Conservation (phyloP, 2,329 filamentous ascomycete genomes). For the Ambrosiella cleistominuta region DNA sequence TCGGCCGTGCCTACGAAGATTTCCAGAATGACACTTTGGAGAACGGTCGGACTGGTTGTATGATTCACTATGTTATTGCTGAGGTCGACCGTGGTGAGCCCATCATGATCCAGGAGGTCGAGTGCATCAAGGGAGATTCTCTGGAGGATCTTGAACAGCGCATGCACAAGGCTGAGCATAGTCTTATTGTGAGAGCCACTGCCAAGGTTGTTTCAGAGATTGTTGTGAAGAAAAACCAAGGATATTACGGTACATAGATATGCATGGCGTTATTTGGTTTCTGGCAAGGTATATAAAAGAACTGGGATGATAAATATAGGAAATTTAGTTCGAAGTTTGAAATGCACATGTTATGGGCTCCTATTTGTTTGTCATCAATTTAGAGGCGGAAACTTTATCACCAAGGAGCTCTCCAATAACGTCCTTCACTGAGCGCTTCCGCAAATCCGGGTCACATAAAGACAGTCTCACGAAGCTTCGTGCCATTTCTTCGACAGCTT, state of each 20-base stretch:
- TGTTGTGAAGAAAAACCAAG: constrained; percentile 14
- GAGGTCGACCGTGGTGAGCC: constrained; percentile 68
- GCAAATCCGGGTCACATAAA: background rate
- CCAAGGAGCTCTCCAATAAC: constrained; percentile 1
- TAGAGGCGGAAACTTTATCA: background rate
- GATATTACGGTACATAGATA: background rate
- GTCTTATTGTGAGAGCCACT: constrained; percentile 61
- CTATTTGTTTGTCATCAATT: background rate
- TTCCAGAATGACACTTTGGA: constrained; percentile 47
- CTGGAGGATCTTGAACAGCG: constrained; percentile 50
- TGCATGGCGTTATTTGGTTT: background rate
- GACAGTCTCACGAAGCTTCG: constrained; percentile 33
- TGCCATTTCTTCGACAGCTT: constrained; percentile 45
- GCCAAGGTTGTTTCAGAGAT: constrained; percentile 28
- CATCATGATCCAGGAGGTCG: constrained; percentile 53
- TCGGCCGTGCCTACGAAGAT: constrained; percentile 59
- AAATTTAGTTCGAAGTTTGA: background rate
- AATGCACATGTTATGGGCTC: background rate
- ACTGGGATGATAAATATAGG: background rate
- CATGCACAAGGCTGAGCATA: constrained; percentile 63
- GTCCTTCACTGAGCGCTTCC: constrained; percentile 7
- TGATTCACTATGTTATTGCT: constrained; percentile 70
- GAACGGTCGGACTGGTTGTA: constrained; percentile 59
- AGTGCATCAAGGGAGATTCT: constrained; percentile 43
- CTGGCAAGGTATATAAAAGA: background rate